Conservation (phyloP, 306 rosid genomes). For the Phaseolus lunatus region DNA sequence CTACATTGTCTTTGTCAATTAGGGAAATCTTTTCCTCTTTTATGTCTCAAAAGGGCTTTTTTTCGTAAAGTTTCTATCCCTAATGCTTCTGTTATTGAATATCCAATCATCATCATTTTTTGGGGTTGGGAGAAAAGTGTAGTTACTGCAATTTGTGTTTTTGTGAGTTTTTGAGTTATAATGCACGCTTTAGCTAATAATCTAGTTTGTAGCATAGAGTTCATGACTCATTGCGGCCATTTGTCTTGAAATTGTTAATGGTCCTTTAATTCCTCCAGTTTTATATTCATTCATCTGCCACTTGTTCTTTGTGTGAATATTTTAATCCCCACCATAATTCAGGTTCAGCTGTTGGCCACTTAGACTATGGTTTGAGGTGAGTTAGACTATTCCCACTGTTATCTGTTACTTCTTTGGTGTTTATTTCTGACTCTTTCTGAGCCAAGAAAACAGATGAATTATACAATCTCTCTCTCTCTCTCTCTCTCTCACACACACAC, state of each 20-base stretch:
- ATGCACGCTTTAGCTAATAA: conserved; percentile 51
- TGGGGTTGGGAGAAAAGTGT: conserved; percentile 33
- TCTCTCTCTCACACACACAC: too few species aligned
- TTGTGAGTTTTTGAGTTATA: conserved; percentile 48
- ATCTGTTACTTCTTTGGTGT: conserved; percentile 41
- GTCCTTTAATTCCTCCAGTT: conserved; percentile 54
- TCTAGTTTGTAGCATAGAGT: conserved; percentile 54
- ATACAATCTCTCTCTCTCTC: too few species aligned
- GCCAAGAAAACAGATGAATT: conserved; percentile 32
- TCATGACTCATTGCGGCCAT: conserved; percentile 72
- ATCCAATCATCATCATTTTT: conserved; percentile 59
- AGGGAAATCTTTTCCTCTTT: conserved; percentile 61
- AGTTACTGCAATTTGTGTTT: conserved; percentile 23
- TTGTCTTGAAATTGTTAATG: conserved; percentile 62
- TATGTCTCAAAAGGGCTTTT: conserved; percentile 54
- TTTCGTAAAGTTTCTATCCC: conserved; percentile 47
- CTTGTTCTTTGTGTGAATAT: conserved; percentile 39
- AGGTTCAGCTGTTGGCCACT: conserved; percentile 91
- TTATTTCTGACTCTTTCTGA: conserved; percentile 44
- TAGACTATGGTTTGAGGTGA: conserved; percentile 49
- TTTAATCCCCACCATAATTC: conserved; percentile 56
- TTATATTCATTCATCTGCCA: conserved; percentile 43
- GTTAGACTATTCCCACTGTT: conserved; percentile 39
- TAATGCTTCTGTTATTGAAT: conserved; percentile 55
- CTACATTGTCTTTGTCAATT: conserved; percentile 70